Percentiles rank a stretch among this genome's conserved stretches.
Conservation (phyloP, 2,329 filamentous ascomycete genomes). For the Ceratocystis cubensis region DNA sequence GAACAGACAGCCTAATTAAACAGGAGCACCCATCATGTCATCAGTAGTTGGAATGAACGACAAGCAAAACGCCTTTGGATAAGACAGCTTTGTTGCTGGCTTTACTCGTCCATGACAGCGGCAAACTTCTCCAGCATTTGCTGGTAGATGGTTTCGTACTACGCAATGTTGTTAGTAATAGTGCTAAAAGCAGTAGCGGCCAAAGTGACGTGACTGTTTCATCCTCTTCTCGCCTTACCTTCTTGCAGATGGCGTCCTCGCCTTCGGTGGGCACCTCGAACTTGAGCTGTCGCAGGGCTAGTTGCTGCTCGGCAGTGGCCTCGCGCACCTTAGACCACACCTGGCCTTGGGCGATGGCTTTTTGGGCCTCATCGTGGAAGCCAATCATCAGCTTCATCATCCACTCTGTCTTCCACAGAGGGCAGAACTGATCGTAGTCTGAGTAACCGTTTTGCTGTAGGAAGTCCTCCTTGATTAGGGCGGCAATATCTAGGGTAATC, state of each 20-base stretch:
- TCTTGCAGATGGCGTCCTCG: slow-evolving; percentile 68
- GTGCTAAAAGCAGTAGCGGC: not conserved
- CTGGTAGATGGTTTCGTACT: slow-evolving; percentile 89
- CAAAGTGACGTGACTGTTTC: not conserved
- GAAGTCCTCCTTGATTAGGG: slow-evolving; percentile 94
- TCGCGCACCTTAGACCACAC: slow-evolving; percentile 89
- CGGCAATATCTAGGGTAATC: slow-evolving; percentile 89
- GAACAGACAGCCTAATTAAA: slow-evolving; percentile 1
- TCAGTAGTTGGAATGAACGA: not conserved
- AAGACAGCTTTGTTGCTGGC: not conserved
- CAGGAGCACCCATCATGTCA: not conserved
- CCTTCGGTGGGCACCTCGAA: slow-evolving; percentile 87
- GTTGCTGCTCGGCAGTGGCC: slow-evolving; percentile 75
- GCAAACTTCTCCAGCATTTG: slow-evolving; percentile 96
- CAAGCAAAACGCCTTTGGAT: not conserved
- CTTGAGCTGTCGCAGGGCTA: slow-evolving; percentile 79
- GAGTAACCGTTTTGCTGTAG: slow-evolving; percentile 98
- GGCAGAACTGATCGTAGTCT: slow-evolving; percentile 98
- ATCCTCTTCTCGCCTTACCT: slow-evolving; percentile 40
- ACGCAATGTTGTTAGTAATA: slow-evolving; percentile 30
- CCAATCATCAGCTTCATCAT: slow-evolving; percentile 99
- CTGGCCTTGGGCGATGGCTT: slow-evolving; percentile 82
- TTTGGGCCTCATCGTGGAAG: slow-evolving; percentile 95
- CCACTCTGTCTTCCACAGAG: slow-evolving; percentile 98
- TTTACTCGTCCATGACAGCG: slow-evolving; percentile 84